A percentile compares a stretch with the other conserved stretches of the same genome.
phyloP scores from a whole-genome alignment of 768 basidiomycete genomes.

The Suillus bovinus region DNA sequence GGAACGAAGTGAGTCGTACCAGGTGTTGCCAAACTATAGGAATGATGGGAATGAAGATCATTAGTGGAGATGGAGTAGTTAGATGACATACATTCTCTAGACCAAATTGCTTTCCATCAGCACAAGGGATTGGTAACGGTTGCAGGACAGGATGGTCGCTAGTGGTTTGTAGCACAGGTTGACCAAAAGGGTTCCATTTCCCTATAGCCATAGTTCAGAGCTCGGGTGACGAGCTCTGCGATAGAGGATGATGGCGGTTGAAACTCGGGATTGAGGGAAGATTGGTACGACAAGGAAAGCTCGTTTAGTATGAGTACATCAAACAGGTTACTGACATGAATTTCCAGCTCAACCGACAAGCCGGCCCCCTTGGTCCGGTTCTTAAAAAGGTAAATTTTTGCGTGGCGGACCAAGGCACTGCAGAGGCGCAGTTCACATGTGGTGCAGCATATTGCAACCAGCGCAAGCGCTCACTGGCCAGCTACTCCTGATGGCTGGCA shows the following conservation, averaged over 20 bases:
- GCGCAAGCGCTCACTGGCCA: not conserved
- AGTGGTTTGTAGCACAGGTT: constrained; percentile 18
- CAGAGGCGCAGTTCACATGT: constrained; percentile 7
- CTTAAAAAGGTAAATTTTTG: constrained; percentile 17
- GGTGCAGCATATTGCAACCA: not conserved
- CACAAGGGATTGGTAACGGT: constrained; percentile 45
- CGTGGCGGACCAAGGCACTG: constrained; percentile 11
- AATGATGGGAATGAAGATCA: constrained; percentile 13
- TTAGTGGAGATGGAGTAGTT: constrained; percentile 1
- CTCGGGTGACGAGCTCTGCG: constrained; percentile 3
- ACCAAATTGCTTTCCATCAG: constrained; percentile 91
- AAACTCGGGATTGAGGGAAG: constrained; percentile 18
- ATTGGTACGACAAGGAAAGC: constrained; percentile 10
- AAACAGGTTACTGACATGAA: constrained; percentile 18
- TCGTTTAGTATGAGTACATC: constrained; percentile 7
- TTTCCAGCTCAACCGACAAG: constrained; percentile 12
- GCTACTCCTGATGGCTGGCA: not conserved
- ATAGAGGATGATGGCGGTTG: constrained; percentile 6
- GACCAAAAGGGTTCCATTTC: constrained; percentile 40
- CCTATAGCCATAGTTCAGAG: constrained; percentile 35
- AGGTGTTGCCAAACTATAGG: constrained; percentile 91
- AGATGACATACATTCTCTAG: constrained; percentile 83
- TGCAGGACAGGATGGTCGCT: constrained; percentile 29
- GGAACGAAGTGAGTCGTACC: constrained; percentile 47
- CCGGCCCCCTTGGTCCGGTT: constrained; percentile 16